phyloP scores from a whole-genome alignment of 345 rosid genomes.

The Turritis glabra region DNA sequence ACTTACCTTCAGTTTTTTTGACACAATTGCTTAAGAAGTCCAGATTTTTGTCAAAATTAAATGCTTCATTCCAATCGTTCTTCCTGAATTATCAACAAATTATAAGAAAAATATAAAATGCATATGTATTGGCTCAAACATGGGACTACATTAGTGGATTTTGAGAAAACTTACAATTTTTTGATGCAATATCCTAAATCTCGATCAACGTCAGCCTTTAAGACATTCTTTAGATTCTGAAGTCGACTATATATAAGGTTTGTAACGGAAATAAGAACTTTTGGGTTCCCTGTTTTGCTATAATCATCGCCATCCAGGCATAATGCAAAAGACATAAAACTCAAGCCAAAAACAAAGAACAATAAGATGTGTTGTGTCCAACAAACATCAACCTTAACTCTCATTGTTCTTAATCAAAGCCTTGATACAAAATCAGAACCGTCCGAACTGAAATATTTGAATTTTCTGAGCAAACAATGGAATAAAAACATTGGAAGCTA shows the following conservation, averaged over 20 bases:
- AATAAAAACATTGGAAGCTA: constrained; percentile 25
- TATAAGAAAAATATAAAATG: neutral
- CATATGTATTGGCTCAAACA: neutral
- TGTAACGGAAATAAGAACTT: constrained; percentile 50
- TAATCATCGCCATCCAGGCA: constrained; percentile 62
- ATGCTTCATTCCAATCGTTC: constrained; percentile 75
- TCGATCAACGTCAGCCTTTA: constrained; percentile 47
- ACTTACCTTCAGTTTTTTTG: constrained; percentile 70
- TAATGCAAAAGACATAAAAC: constrained; percentile 34
- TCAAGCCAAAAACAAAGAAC: constrained; percentile 38
- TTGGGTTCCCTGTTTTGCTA: constrained; percentile 55
- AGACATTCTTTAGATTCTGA: constrained; percentile 50
- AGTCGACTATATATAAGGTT: constrained; percentile 54
- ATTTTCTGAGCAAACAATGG: constrained; percentile 36
- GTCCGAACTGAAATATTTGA: constrained; percentile 7
- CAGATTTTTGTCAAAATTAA: constrained; percentile 55
- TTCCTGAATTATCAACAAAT: constrained; percentile 50
- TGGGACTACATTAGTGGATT: neutral
- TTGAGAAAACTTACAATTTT: constrained; percentile 55
- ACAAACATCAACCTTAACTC: constrained; percentile 34
- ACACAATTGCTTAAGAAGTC: constrained; percentile 69
- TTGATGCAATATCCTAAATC: constrained; percentile 67
- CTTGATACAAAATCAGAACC: constrained; percentile 22
- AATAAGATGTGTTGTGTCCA: constrained; percentile 38
- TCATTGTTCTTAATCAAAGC: constrained; percentile 31